Conservation (phyloP, 2,329 filamentous ascomycete species). For the Cladophialophora yegresii region DNA sequence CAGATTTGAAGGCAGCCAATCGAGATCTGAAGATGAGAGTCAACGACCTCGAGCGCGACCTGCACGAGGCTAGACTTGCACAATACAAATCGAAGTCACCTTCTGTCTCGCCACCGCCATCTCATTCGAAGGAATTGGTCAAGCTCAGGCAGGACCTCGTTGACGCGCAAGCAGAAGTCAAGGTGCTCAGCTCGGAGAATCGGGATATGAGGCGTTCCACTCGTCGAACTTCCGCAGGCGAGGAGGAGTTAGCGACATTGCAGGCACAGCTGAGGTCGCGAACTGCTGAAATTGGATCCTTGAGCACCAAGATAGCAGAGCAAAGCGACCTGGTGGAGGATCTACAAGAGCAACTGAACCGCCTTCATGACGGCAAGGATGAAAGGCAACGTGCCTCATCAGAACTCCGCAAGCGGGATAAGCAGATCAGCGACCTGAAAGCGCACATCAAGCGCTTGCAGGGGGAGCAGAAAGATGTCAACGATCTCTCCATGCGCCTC, state of each 20-base stretch:
- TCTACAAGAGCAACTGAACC: constrained; percentile 51
- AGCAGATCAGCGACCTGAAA: constrained; percentile 59
- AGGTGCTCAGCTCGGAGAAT: constrained; percentile 56
- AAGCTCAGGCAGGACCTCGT: constrained; percentile 64
- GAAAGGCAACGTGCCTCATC: constrained; percentile 67
- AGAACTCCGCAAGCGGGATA: constrained; percentile 69
- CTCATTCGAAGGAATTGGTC: constrained; percentile 58
- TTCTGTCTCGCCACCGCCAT: constrained; percentile 56
- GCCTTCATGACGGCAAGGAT: constrained; percentile 56
- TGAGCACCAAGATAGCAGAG: constrained; percentile 72
- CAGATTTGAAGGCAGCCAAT: constrained; percentile 62
- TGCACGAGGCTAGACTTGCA: constrained; percentile 61
- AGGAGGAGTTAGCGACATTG: constrained; percentile 48
- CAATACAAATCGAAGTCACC: constrained; percentile 54
- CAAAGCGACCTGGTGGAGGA: constrained; percentile 66
- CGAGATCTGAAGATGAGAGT: constrained; percentile 67
- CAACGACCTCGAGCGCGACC: constrained; percentile 65
- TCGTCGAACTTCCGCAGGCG: constrained; percentile 50
- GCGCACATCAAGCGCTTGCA: constrained; percentile 65
- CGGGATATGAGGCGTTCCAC: constrained; percentile 56
- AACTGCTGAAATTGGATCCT: constrained; percentile 58
- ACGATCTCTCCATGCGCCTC: constrained; percentile 69
- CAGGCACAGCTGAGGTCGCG: constrained; percentile 52
- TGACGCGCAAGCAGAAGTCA: constrained; percentile 60
- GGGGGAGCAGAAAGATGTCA: constrained; percentile 47